Conservation (phyloP, 768 basidiomycete species). For the Mrakia gelida region DNA sequence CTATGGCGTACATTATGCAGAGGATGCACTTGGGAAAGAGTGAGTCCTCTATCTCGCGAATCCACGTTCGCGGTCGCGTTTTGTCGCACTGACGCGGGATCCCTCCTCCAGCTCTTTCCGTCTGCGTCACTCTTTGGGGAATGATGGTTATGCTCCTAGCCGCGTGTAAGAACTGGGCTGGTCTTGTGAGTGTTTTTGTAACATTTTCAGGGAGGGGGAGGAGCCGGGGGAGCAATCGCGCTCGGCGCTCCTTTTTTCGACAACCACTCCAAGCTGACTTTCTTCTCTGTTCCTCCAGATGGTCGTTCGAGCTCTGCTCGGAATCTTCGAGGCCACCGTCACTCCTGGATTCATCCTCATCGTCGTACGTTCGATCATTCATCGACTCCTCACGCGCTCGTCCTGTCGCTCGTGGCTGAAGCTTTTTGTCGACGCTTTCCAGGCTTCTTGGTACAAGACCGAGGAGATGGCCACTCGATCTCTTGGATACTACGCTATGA, state of each 20-base stretch:
- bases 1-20: slow-evolving; percentile 29
- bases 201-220: neutral
- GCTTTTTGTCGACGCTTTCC: neutral
- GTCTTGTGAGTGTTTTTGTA: neutral
- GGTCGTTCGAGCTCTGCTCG: slow-evolving; percentile 27
- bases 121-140: slow-evolving; percentile 32
- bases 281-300: neutral
- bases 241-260: too few species aligned
- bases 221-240: neutral
- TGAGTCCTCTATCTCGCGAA: too few species aligned
- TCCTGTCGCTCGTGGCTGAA: neutral
- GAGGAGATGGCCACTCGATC: neutral
- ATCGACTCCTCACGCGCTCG: neutral
- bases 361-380: neutral
- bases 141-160: slow-evolving; percentile 28
- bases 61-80: too few species aligned
- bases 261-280: neutral
- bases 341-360: slow-evolving; percentile 12
- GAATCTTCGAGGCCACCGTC: slow-evolving; percentile 29
- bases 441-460: neutral
- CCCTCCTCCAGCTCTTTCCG: neutral
- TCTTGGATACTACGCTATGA: slow-evolving; percentile 6
- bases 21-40: slow-evolving; percentile 29
- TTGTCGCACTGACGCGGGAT: too few species aligned
- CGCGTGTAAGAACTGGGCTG: slow-evolving; percentile 29